Evolutionary conservation across 2,329 filamentous ascomycete species (phyloP).

Genomic region (Penicillium sp.): DNA sequence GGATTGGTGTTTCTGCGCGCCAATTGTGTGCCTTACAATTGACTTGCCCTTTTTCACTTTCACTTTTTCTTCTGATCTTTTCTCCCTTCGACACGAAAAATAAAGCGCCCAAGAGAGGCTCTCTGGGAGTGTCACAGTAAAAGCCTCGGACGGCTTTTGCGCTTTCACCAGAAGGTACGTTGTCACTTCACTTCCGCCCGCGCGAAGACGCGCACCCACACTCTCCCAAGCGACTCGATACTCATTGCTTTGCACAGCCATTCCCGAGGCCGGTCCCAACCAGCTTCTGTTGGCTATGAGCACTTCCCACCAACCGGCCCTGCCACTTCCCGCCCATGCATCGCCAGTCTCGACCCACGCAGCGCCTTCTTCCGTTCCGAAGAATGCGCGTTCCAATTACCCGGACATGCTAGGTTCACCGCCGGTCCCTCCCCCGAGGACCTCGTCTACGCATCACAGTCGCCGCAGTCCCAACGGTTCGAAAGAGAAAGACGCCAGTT

Average conservation of each 20-base stretch:
- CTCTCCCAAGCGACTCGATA: slow-evolving; percentile 32
- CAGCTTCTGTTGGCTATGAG: slow-evolving; percentile 43
- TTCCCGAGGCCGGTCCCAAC: slow-evolving; percentile 31
- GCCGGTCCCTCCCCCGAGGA: slow-evolving; percentile 73
- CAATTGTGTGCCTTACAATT: slow-evolving; percentile 27
- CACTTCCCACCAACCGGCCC: slow-evolving; percentile 46
- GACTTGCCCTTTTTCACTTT: slow-evolving; percentile 4
- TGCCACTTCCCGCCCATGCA: slow-evolving; percentile 42
- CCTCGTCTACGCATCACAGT: slow-evolving; percentile 68
- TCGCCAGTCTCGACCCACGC: slow-evolving; percentile 41
- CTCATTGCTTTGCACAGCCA: slow-evolving; percentile 29
- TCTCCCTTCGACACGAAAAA: slow-evolving; percentile 7
- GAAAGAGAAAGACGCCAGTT: slow-evolving; percentile 38
- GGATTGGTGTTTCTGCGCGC: slow-evolving; percentile 22
- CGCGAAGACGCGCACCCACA: too few relatives aligned
- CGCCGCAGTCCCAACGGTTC: slow-evolving; percentile 41
- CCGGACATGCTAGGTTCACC: slow-evolving; percentile 57
- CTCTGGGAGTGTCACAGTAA: slow-evolving; percentile 23
- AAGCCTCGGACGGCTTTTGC: slow-evolving; percentile 20
- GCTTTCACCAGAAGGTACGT: slow-evolving; percentile 51
- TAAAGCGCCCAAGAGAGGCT: slow-evolving; percentile 22
- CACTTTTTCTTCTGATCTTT: background rate
- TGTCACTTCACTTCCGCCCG: slow-evolving; percentile 58
- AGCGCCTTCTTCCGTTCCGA: slow-evolving; percentile 28
- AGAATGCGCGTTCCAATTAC: slow-evolving; percentile 33